Base-by-base conservation (phyloP, 1,139 yeast genomes). In the Zygoascus hellenicus region DNA sequence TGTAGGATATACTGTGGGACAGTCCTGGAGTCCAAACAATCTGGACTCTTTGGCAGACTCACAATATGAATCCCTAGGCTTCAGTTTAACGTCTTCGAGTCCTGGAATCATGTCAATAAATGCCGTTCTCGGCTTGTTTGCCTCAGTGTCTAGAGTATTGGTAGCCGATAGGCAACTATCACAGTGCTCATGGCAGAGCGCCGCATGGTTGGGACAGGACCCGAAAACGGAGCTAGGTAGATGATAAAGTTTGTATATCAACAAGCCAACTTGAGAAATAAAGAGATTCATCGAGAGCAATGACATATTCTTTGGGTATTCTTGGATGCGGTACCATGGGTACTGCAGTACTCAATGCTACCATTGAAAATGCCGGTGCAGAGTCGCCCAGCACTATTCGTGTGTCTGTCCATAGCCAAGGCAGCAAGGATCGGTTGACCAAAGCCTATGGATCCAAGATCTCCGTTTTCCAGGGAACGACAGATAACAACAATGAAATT, bases 271-370 rank as follows among this genome's bases (percentile, higher is more conserved):
- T 22, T 22, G 6, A 22, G 26, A 22, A 5, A 5, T 22, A 7
- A 22, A 22, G 26, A 22, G 7, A 4, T 22, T 22, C 6, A 22
- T 22, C 26, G 7, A 7, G 7, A 22, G 26, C 26, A 22, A 41
- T 34, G 37, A 74, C 75, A 50, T 80, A 77, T 64, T 84, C 92
- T 3, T 70, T 92, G 48, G 77, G 94, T 14, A 82, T 92, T 26
- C 74, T 92, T 49, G 99, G 97, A 39, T 81, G 95, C 59, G 99
- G 99, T 49, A 90, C 87, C 48, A 87, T 92, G 92, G 97, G 98
- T 50, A 84, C 94, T 30, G 97, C 98, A n/a, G 88, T 92, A 42
- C 76, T 86, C 36, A 76, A 88, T 13, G 96, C 97, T 16, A 83
- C 90, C 46, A 74, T 78, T 50, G 69, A 71, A 41, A 52, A 51